A percentile compares a stretch with the other conserved stretches of the same genome.
These are phyloP conservation scores for Tuber melanosporum DNA, from an alignment of 495 filamentous ascomycete genomes.

Conservation along the genomic window DNA sequence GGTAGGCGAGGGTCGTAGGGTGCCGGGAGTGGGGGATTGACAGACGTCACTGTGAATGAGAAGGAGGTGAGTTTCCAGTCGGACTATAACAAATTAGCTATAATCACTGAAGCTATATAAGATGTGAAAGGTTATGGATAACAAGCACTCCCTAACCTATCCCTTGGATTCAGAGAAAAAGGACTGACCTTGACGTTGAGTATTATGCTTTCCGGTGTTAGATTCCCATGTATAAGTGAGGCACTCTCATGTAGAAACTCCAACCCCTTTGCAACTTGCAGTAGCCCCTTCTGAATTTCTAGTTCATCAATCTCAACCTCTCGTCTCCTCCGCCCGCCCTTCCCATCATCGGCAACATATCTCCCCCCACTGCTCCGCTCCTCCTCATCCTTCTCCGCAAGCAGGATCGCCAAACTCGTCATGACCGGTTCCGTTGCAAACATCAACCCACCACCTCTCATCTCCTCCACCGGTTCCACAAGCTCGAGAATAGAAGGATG, in stretches of 20 bases:
- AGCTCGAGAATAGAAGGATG: slow-evolving; percentile 91
- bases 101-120: slow-evolving; percentile 14
- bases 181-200: slow-evolving; percentile 77
- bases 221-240: slow-evolving; percentile 83
- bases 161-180: slow-evolving; percentile 5
- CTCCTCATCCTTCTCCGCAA: slow-evolving; percentile 87
- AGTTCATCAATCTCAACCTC: slow-evolving; percentile 95
- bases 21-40: slow-evolving; percentile 54
- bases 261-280: slow-evolving; percentile 87
- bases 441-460: slow-evolving; percentile 79
- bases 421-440: slow-evolving; percentile 91
- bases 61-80: slow-evolving; percentile 97
- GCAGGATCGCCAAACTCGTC: slow-evolving; percentile 70
- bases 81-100: slow-evolving; percentile 50
- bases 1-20: slow-evolving; percentile 81
- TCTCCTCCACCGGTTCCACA: slow-evolving; percentile 92
- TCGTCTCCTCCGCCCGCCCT: slow-evolving; percentile 63
- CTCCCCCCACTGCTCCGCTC: slow-evolving; percentile 69
- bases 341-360: slow-evolving; percentile 72
- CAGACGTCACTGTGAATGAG: slow-evolving; percentile 74
- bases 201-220: slow-evolving; percentile 91
- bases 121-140: not conserved
- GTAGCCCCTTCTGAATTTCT: slow-evolving; percentile 90
- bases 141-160: not conserved
- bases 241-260: slow-evolving; percentile 97